phyloP scores from a whole-genome alignment of 73 alveolate species.

The Tetrahymena thermophila region DNA sequence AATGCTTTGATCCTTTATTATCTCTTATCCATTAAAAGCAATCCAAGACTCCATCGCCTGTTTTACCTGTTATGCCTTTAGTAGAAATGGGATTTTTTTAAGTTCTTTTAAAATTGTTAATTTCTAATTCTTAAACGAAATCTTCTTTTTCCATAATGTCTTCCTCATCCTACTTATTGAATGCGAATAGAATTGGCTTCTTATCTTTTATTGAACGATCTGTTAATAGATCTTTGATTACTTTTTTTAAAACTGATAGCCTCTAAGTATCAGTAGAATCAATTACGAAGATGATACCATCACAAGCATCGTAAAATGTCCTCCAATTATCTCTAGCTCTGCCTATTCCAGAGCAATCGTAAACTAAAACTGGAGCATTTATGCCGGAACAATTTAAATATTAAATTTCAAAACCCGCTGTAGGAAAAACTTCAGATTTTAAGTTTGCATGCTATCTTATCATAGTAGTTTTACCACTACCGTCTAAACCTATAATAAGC shows the following conservation, averaged over 20 bases:
- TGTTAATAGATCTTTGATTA: neutral
- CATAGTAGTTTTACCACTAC: neutral
- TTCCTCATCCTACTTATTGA: neutral
- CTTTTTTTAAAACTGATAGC: neutral
- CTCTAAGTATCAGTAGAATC: neutral
- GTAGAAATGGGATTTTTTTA: neutral
- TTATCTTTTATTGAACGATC: neutral
- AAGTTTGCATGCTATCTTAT: neutral
- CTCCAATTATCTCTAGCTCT: neutral
- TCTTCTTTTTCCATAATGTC: neutral
- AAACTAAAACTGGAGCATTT: neutral
- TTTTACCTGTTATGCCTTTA: neutral
- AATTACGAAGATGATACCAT: neutral
- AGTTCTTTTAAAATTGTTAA: neutral
- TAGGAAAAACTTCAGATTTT: neutral
- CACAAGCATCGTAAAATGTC: neutral
- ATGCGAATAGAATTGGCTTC: neutral
- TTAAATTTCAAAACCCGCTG: neutral
- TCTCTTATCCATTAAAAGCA: neutral
- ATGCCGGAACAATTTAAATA: neutral
- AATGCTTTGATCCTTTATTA: neutral
- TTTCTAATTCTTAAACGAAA: neutral
- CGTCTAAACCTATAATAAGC: neutral
- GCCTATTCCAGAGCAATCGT: neutral
- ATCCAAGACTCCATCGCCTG: neutral